Conservation (phyloP, 495 filamentous ascomycete species). For the Penicillium atrosanguineum region DNA sequence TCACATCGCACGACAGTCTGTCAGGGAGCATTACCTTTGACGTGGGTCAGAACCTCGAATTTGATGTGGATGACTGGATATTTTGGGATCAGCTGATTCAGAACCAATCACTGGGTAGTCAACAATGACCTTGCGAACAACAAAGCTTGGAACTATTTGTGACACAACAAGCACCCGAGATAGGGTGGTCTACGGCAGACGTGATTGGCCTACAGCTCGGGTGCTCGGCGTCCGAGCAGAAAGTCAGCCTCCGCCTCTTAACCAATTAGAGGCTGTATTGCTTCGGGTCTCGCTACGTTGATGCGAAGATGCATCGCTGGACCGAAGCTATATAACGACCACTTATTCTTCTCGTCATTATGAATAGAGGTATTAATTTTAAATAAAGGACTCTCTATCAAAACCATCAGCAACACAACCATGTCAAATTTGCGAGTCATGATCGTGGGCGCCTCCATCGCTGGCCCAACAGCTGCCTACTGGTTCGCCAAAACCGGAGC, state of each 20-base stretch:
- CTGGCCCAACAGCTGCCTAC: slow-evolving; percentile 33
- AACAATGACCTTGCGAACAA: slow-evolving; percentile 3
- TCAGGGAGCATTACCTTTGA: not conserved
- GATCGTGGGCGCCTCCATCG: slow-evolving; percentile 41
- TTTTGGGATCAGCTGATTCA: slow-evolving; percentile 4
- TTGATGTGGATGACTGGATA: slow-evolving; percentile 8
- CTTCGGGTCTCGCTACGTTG: not conserved
- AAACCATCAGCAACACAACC: not conserved
- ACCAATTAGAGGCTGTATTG: too few species aligned
- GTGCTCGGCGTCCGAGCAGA: not conserved
- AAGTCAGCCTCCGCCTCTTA: too few species aligned
- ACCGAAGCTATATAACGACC: not conserved
- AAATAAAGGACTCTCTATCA: too few species aligned
- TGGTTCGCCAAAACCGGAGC: slow-evolving; percentile 50
- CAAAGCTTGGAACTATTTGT: not conserved
- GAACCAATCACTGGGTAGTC: slow-evolving; percentile 1
- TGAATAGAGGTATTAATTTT: too few species aligned
- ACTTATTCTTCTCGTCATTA: too few species aligned
- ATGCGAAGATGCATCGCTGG: not conserved
- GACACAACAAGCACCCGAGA: not conserved
- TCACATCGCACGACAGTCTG: too few species aligned
- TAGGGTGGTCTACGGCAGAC: not conserved
- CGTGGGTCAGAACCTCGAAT: not conserved
- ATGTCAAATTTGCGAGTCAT: slow-evolving; percentile 36
- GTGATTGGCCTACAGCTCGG: slow-evolving; percentile 6